A percentile compares a stretch with the other conserved stretches of the same genome.
Evolutionary conservation across 768 basidiomycete species (phyloP).

Genomic region (Paxillus ammoniavirescens): DNA sequence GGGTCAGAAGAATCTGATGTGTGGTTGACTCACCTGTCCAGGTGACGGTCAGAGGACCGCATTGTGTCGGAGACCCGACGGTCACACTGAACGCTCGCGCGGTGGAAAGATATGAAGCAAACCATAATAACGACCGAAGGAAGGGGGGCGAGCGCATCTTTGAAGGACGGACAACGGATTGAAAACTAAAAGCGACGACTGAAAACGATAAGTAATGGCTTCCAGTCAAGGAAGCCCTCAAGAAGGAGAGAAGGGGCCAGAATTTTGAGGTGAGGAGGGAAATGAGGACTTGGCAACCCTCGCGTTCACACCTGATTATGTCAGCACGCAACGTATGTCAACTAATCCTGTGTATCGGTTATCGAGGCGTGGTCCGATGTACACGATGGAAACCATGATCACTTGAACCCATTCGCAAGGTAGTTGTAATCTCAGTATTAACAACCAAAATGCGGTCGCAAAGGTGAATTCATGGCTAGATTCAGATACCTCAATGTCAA

Average conservation of each 20-base stretch:
- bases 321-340: background rate
- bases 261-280: slow-evolving; percentile 6
- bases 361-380: too few species aligned
- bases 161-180: slow-evolving; percentile 17
- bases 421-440: too few species aligned
- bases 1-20: background rate
- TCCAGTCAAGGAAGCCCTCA: slow-evolving; percentile 7
- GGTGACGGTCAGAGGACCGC: slow-evolving; percentile 56
- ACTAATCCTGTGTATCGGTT: too few species aligned
- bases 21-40: slow-evolving; percentile 57
- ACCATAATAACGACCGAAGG: slow-evolving; percentile 19
- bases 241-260: background rate
- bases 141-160: slow-evolving; percentile 27
- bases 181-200: slow-evolving; percentile 5
- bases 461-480: too few species aligned
- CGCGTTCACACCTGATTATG: background rate
- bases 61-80: slow-evolving; percentile 53
- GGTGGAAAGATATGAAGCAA: slow-evolving; percentile 19
- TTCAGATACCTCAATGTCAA: too few species aligned
- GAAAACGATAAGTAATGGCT: slow-evolving; percentile 5
- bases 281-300: background rate
- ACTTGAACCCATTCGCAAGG: too few species aligned
- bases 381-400: too few species aligned
- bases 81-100: slow-evolving; percentile 45
- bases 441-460: too few species aligned